Evolutionary conservation across 176 grass and related monocot genomes (phyloP).

Genomic region (Cenchrus americanus): DNA sequence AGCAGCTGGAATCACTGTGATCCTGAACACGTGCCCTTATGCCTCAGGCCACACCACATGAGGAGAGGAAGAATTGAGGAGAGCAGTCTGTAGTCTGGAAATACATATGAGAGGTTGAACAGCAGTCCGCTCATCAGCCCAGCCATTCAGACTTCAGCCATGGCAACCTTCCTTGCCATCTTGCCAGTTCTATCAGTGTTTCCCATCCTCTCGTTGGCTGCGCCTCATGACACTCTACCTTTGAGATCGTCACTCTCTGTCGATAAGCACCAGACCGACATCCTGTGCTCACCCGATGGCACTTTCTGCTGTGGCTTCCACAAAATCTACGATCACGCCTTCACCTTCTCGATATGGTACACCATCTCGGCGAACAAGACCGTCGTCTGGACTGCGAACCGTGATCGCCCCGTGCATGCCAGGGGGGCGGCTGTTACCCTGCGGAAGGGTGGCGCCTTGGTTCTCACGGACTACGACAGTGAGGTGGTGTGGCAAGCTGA

Average conservation of each 20-base stretch:
- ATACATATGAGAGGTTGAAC: no score
- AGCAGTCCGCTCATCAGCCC: no score
- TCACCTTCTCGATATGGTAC: slow-evolving; percentile 71
- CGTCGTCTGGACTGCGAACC: slow-evolving; percentile 53
- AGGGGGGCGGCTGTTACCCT: slow-evolving; percentile 36
- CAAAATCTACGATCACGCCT: slow-evolving; percentile 25
- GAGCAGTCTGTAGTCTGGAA: no score
- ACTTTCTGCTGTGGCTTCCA: slow-evolving; percentile 61
- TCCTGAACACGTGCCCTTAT: no score
- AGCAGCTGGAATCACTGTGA: no score
- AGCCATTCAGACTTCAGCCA: no score
- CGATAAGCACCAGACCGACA: background rate
- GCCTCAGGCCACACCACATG: no score
- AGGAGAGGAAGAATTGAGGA: no score
- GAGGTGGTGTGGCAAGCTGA: slow-evolving; percentile 48
- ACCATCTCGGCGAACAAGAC: slow-evolving; percentile 33
- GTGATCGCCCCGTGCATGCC: slow-evolving; percentile 37
- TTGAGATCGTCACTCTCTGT: slow-evolving; percentile 6
- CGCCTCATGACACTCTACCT: background rate
- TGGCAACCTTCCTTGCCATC: no score
- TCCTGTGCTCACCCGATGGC: background rate
- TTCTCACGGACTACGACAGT: slow-evolving; percentile 4
- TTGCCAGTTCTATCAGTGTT: no score
- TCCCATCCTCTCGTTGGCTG: background rate
- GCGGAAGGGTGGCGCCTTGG: slow-evolving; percentile 47